A percentile compares a stretch with the other conserved stretches of the same genome.
phyloP scores from a whole-genome alignment of 306 rosid species.

The Cucurbita moschata region DNA sequence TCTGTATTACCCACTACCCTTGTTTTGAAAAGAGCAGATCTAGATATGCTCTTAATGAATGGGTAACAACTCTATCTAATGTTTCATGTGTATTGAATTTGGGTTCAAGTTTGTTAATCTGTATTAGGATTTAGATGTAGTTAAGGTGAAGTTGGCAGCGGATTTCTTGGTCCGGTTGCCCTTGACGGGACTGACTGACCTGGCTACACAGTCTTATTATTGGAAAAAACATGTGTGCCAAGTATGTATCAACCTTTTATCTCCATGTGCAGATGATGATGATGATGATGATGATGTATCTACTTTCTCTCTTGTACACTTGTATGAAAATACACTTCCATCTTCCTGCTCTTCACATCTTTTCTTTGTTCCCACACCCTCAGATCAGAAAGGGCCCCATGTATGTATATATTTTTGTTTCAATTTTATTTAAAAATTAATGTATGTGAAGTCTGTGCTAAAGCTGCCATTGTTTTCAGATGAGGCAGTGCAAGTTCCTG shows the following conservation, averaged over 20 bases:
- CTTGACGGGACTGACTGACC: not conserved
- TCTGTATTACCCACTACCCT: constrained; percentile 25
- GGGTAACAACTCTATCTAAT: constrained; percentile 14
- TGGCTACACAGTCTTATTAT: constrained; percentile 2
- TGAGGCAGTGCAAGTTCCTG: too few relatives aligned
- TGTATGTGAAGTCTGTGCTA: too few relatives aligned
- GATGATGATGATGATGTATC: not conserved
- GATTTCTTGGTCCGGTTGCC: constrained; percentile 1
- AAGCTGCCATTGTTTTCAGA: too few relatives aligned
- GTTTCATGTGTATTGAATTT: constrained; percentile 13
- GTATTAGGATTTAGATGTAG: constrained; percentile 6
- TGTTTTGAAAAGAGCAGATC: constrained; percentile 34
- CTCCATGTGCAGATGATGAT: not conserved
- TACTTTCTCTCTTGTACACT: constrained; percentile 6
- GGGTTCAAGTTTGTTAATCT: constrained; percentile 6
- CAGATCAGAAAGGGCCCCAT: not conserved
- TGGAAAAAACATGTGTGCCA: constrained; percentile 5
- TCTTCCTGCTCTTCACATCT: not conserved
- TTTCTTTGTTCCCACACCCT: not conserved
- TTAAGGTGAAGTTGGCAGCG: constrained; percentile 7
- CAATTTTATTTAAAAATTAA: not conserved
- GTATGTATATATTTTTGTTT: not conserved
- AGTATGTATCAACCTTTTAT: not conserved
- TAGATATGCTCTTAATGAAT: constrained; percentile 33
- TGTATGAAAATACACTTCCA: not conserved